Base-by-base conservation (phyloP, 2,329 filamentous ascomycete species). In the Parafenestella ontariensis region DNA sequence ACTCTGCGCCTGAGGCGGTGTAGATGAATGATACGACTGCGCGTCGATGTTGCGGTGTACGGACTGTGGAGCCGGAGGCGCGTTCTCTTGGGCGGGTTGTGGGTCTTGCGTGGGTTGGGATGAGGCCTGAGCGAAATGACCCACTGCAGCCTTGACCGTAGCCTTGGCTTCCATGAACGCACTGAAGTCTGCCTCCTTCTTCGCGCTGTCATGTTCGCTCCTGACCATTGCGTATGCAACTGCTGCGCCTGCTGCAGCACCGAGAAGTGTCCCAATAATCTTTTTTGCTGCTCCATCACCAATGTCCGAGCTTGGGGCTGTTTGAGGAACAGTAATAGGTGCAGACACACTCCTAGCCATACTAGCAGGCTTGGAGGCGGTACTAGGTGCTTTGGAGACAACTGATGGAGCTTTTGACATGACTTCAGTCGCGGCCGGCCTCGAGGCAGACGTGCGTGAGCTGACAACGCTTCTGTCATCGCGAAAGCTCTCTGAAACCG, bases 201-300 rank as follows among this genome's bases (percentile, higher is more conserved):
- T 73, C 20, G 77, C 76, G 55, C 78, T 80, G 46, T 79, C 77
- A 46, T 72, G 68, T 59, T 89, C 87, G 54, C 82, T 82, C 61
- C 84, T 87, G 59, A 87, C 82, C 79, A 92, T 87, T 20, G 86
- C 87, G 75, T 95, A 96, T 9, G 90, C 89, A 36, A 90, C 80
- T 9, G 89, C 89, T 31, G 88, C 90, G 34, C 89, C 90, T 17
- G 90, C 90, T 15, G 90, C 91, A 28, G 89, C 90, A 39, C 91
- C 91, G 44, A 96, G 82, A 10, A 96, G 80, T 7, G 90, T 89
- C 7, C 91, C 90, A 41, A 95, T 82, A 37, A 93, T 82, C 18
- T 86, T 85, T 62, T 87, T 87, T 36, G 85, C 81, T 45, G 80
- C 82, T 34, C 85, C 76, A 4, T 84, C 76, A 42, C 81, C 72